These are phyloP conservation scores for Spraguea lophii DNA, from an alignment of 371 early-diverging fungal genomes.

Conservation along the genomic window DNA sequence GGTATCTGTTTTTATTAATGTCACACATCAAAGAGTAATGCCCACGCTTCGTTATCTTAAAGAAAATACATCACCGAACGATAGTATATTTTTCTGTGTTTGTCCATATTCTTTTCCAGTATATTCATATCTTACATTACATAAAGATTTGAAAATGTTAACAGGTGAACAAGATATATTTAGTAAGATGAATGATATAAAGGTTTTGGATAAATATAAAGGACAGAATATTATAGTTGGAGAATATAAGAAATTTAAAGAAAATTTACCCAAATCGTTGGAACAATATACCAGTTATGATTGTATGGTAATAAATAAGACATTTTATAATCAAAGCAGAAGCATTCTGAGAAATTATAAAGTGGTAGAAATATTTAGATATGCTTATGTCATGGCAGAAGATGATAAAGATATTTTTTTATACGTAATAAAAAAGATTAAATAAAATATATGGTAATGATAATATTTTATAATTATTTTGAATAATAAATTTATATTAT, in stretches of 20 bases:
- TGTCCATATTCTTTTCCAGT: constrained; percentile 1
- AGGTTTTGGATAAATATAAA: not conserved
- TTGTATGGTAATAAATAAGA: not conserved
- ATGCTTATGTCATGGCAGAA: not conserved
- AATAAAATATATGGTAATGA: no score
- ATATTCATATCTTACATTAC: not conserved
- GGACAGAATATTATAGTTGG: not conserved
- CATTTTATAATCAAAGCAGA: not conserved
- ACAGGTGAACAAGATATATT: not conserved
- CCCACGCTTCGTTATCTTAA: not conserved
- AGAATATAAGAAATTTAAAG: not conserved
- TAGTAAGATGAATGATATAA: not conserved
- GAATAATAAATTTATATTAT: no score
- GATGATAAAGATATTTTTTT: not conserved
- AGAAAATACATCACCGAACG: not conserved
- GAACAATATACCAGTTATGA: not conserved
- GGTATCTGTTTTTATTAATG: not conserved
- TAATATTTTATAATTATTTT: no score
- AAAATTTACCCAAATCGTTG: not conserved
- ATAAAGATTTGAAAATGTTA: not conserved
- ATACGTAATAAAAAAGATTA: no score
- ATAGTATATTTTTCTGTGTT: not conserved
- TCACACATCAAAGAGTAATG: not conserved
- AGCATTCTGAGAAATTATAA: not conserved
- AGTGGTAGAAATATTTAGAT: not conserved